Evolutionary conservation across 2,329 filamentous ascomycete genomes (phyloP).

Genomic region (Xylariaceae sp.): DNA sequence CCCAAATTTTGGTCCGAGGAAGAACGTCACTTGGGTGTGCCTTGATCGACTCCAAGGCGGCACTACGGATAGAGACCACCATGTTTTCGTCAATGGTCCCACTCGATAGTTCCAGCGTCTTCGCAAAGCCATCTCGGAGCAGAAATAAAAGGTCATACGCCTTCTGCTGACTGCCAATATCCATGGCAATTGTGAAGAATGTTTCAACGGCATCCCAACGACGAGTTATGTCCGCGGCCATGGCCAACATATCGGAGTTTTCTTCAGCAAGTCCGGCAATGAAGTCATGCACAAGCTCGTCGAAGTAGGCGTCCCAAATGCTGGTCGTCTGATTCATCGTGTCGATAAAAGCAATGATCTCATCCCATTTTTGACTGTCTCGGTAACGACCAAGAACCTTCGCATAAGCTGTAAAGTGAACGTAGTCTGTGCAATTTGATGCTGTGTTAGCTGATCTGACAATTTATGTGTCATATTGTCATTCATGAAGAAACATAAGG

Average conservation of each 20-base stretch:
- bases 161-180: slow-evolving; percentile 21
- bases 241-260: slow-evolving; percentile 21
- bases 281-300: slow-evolving; percentile 29
- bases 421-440: slow-evolving; percentile 19
- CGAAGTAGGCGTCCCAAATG: slow-evolving; percentile 26
- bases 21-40: slow-evolving; percentile 22
- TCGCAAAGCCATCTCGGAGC: slow-evolving; percentile 24
- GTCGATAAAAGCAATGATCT: slow-evolving; percentile 27
- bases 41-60: slow-evolving; percentile 22
- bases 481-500: too few species aligned
- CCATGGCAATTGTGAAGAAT: slow-evolving; percentile 25
- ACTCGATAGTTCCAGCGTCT: slow-evolving; percentile 19
- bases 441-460: too few species aligned
- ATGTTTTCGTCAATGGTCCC: slow-evolving; percentile 16
- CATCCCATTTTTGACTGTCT: slow-evolving; percentile 17
- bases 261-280: slow-evolving; percentile 18
- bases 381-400: slow-evolving; percentile 22
- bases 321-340: slow-evolving; percentile 21
- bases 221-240: slow-evolving; percentile 23
- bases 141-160: slow-evolving; percentile 27
- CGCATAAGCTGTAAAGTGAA: slow-evolving; percentile 25
- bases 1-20: slow-evolving; percentile 18
- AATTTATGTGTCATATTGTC: too few species aligned
- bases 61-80: slow-evolving; percentile 21
- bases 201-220: slow-evolving; percentile 26